Evolutionary conservation across 768 basidiomycete species (phyloP).

Genomic region (Macrolepiota dolichaula): DNA sequence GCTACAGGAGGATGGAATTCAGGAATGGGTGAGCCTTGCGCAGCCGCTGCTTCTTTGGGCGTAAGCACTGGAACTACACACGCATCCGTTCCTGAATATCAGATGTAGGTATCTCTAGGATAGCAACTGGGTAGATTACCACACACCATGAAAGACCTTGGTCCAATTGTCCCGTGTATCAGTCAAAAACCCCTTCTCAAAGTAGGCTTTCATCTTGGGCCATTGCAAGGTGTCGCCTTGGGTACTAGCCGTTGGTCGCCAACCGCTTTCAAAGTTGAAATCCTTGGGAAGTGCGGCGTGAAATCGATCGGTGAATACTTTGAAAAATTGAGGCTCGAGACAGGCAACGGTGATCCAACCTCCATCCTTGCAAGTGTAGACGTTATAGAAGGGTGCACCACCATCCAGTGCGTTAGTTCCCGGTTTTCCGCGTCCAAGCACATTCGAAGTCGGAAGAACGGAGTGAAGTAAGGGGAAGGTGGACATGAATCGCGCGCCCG

Average conservation of each 20-base stretch:
- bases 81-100: constrained; percentile 59
- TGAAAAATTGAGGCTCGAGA: constrained; percentile 71
- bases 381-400: constrained; percentile 73
- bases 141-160: constrained; percentile 58
- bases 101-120: background rate
- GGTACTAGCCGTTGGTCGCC: constrained; percentile 48
- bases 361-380: constrained; percentile 72
- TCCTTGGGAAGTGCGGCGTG: constrained; percentile 41
- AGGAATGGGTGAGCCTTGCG: constrained; percentile 40
- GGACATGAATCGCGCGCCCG: constrained; percentile 75
- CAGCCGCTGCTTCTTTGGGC: constrained; percentile 53
- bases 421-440: constrained; percentile 37
- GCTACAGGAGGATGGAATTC: constrained; percentile 48
- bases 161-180: constrained; percentile 70
- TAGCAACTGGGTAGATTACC: background rate
- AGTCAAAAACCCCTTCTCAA: constrained; percentile 61
- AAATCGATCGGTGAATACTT: constrained; percentile 55
- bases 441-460: constrained; percentile 27
- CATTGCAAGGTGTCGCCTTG: constrained; percentile 50
- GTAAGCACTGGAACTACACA: constrained; percentile 70
- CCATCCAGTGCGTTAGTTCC: constrained; percentile 69
- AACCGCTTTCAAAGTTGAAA: constrained; percentile 43
- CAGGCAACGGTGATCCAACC: constrained; percentile 77
- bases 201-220: constrained; percentile 52
- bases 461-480: constrained; percentile 62